Evolutionary conservation across 176 grass and related monocot genomes (phyloP), one percentile per base, ranked within the genome.

Genomic region (Hordeum marinum): DNA sequence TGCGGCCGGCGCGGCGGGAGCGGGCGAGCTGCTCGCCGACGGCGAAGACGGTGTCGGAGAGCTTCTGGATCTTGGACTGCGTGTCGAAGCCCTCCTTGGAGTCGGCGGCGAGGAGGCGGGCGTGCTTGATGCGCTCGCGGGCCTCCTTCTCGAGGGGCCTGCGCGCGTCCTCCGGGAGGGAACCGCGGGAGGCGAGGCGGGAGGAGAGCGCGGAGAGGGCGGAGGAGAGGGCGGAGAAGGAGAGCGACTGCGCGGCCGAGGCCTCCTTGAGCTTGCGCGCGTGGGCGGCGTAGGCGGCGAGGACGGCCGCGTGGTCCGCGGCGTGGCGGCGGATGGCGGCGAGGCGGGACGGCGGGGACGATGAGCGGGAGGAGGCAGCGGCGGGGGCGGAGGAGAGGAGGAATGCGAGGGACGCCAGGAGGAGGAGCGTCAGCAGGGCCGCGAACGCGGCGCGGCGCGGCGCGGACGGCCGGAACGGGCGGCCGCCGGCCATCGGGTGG

Each of bases 51-150:
- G 96, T 99, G 75, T 99, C 91, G 32, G 93, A 89, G 68, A 99
- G 88, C 91, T 99, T 99, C 79, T 96, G 94, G 82, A 99, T 96
- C 91, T 99, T 99, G 76, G 91, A 46, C 71, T 96, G 91, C 7
- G 96, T 99, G 85, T 99, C 96, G 80, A 92, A 99, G 0, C 86
- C 80, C 52, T 99, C 96, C 82, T 99, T 99, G 74, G 96, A 84
- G 50, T 99, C 91, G 11, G 91, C 82, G 27, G 94, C 84, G 81
- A 96, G 90, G 23, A 89, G 86, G 66, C 93, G 91, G 2, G 96
- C 91, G 42, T 80, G 6, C 88, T 99, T 99, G 76, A 96, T 77
- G 29, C 94, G 96, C 43, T 99, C 96, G 48, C 92, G 92, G 14
- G 91, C 90, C 79, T 99, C 96, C 90, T 96, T 99, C 91, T 99